These are phyloP conservation scores for Psilocybe cyanescens DNA, from an alignment of 768 basidiomycete genomes.

Conservation along the genomic window DNA sequence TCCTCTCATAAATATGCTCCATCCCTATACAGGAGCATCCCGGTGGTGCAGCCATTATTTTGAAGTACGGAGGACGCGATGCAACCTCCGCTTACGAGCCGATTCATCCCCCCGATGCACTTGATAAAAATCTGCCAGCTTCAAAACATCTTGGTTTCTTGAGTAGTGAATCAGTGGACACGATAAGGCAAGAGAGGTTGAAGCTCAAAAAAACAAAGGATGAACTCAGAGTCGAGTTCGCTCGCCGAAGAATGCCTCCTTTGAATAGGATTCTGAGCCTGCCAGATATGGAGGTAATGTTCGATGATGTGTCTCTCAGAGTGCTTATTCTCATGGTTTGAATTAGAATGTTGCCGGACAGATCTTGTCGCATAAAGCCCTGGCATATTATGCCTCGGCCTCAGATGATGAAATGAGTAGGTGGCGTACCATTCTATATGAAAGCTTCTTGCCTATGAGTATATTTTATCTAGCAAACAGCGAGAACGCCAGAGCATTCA, in stretches of 20 bases:
- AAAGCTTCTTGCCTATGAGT: background rate
- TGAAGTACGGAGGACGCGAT: conserved; percentile 85
- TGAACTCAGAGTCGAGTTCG: conserved; percentile 68
- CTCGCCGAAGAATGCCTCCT: conserved; percentile 63
- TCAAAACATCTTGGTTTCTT: conserved; percentile 78
- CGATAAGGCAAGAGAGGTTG: conserved; percentile 38
- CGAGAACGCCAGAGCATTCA: conserved; percentile 83
- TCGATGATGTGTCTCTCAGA: background rate
- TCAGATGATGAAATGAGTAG: conserved; percentile 84
- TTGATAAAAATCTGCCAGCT: conserved; percentile 69
- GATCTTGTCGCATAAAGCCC: conserved; percentile 73
- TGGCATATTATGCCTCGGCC: conserved; percentile 86
- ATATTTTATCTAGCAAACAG: conserved; percentile 44
- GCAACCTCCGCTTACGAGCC: conserved; percentile 79
- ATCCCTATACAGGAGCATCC: conserved; percentile 61
- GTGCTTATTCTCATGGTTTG: conserved; percentile 1
- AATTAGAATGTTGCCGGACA: conserved; percentile 69
- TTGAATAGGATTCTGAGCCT: conserved; percentile 73
- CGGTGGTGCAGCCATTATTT: conserved; percentile 81
- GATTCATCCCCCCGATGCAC: conserved; percentile 84
- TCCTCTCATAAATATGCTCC: background rate
- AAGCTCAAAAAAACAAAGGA: conserved; percentile 65
- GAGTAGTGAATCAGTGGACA: conserved; percentile 44
- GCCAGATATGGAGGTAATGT: conserved; percentile 78
- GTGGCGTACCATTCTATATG: conserved; percentile 25